Base-by-base conservation (phyloP, 2,329 filamentous ascomycete genomes). In the Cercospora canescens region DNA sequence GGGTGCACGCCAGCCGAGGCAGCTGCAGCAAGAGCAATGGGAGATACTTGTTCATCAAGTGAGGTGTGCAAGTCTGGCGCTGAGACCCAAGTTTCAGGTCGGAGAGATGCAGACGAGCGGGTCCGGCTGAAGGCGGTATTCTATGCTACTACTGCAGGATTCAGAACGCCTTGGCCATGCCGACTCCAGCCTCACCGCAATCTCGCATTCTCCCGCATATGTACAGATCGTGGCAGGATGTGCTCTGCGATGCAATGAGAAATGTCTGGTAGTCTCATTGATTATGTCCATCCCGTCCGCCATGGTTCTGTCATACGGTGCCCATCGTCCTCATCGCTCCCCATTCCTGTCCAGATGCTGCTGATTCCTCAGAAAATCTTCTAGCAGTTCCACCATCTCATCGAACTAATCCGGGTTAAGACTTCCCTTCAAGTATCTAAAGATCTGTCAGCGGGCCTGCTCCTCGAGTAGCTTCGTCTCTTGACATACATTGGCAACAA, bases 281-380 rank as follows among this genome's bases (percentile, higher is more conserved):
- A 50, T 2, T 4, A 50, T 50, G 11, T 26, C 11, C 12, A 0
- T 34, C 28, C 34, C 5, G n/a, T 12, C 14, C 32, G 1, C 7
- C 16, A 6, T 8, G 2, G 16, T 34, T 28, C 16, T 30, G 14
- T 16, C 28, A 16, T 30, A 28, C 4, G 4, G 16, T 32, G 9
- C 5, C 32, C 28, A 9, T 6, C 21, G 14, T 26, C 52, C 18
- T 34, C 28, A 32, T 16, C 12, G 7, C 28, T 55, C 16, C 52
- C 52, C 52, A 55, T 55, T 21, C 52, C 52, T 34, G 52, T 55
- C 52, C 52, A 55, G n/a, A 55, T 55, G 52, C 52, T 32, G 52
- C 28, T 32, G 32, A 21, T 55, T 55, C 18, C 52, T 55, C 16
- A 32, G 18, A 34, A 55, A 55, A 35, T 55, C 52, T 24, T 55